Conservation (phyloP, 306 rosid species). For the Vachellia pachyceras region DNA sequence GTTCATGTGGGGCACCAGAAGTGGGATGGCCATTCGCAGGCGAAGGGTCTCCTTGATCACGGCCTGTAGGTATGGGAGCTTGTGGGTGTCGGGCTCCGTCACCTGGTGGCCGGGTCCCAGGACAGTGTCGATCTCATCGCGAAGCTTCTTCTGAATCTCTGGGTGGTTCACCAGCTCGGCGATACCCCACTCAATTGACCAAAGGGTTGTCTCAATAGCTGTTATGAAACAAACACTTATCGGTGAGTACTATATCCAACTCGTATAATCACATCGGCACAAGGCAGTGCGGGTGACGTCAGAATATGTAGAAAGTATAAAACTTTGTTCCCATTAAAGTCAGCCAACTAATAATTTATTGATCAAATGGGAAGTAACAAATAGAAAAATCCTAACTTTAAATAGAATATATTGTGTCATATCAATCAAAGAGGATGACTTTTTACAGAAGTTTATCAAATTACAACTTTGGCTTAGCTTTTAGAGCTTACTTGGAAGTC, state of each 20-base stretch:
- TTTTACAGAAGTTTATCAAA: neutral
- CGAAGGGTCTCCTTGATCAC: conserved; percentile 81
- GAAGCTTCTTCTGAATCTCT: conserved; percentile 58
- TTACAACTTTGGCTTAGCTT: too few relatives aligned
- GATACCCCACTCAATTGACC: conserved; percentile 89
- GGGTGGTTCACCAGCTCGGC: conserved; percentile 90
- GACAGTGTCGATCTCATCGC: conserved; percentile 58
- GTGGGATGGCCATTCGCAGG: conserved; percentile 82
- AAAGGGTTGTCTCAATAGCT: conserved; percentile 82
- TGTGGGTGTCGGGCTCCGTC: conserved; percentile 65
- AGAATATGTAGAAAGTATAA: too few relatives aligned
- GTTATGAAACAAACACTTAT: conserved; percentile 12
- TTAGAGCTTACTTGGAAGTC: too few relatives aligned
- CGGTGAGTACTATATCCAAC: neutral
- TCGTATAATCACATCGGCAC: neutral
- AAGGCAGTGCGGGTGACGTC: too few relatives aligned
- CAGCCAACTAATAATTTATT: neutral
- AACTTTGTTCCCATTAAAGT: too few relatives aligned
- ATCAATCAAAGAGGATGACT: neutral
- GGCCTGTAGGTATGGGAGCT: conserved; percentile 79
- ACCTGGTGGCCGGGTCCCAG: conserved; percentile 63
- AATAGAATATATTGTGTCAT: neutral
- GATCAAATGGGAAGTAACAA: neutral
- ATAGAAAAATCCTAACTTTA: neutral
- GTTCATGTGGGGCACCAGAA: conserved; percentile 92